Base-by-base conservation (phyloP, 352 stramenopile species). In the Globisporangium cederbergense region DNA sequence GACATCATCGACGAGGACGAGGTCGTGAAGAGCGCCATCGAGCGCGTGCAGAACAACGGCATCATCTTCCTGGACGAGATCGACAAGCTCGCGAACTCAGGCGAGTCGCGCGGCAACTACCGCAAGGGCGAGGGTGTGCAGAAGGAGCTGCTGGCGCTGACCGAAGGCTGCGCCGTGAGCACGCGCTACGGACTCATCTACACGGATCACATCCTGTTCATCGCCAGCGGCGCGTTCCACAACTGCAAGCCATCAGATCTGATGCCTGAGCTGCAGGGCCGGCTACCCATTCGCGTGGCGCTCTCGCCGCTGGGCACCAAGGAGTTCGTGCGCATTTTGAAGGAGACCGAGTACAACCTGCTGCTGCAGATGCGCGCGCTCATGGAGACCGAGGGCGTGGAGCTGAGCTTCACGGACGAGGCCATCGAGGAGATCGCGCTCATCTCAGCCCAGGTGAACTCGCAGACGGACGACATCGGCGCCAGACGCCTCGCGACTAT, bases 31-130 rank as follows among this genome's bases (percentile, higher is more conserved):
- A 76, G 69, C 5, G 85, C 85, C 4, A 68, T 94, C 49, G 81
- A 92, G 61, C 90, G 88, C 60, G 97, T 98, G 50, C 96, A 99
- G 77, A 89, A 99, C 76, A 97, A 96, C 65, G 98, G 98, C 28
- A 99, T 99, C 74, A 96, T 99, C 28, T 99, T 99, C 70, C 97
- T 99, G 61, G 98, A 99, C 79, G 98, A 99, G 75, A 99, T 99
- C 58, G 97, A 99, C 78, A 99, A 99, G 78, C 96, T 99, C 53
- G 97, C 97, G 46, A 94, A 81, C 47, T 76, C 85, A 28, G 86
- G 91, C 56, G 94, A 98, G 55, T 81, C 88, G 56, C 81, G 90
- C n/a, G 91, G 92, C 30, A 97, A 80, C 65, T 91, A 80, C 66
- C 81, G 83, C 60, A 94, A 94, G 63, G 94, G 95, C 22, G 97